Base-by-base conservation (phyloP, 805 yeast genomes). In the Wickerhamomyces ciferrii region DNA sequence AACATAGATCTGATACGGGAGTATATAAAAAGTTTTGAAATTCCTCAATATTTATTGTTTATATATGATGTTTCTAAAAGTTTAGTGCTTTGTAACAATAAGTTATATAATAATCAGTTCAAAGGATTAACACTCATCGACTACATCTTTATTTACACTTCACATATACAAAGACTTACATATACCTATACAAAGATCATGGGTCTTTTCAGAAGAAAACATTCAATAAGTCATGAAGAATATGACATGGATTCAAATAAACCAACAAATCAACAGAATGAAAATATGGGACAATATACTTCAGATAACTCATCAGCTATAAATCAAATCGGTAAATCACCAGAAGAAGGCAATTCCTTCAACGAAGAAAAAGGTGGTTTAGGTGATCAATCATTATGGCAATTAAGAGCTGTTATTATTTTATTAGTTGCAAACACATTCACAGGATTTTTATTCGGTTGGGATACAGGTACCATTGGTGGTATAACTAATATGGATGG, bases 391-490 rank as follows among this genome's bases (percentile, higher is more conserved):
- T 34, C 37, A 18, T 7, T 34, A 4, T 34, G 37, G 37, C 37
- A 34, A 18, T 18, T 34, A 34, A 34, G n/a, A 34, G 5, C 37
- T 34, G 37, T 34, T 7, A 18, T 34, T 2, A 18, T 34, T 8
- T 15, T 34, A 13, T 58, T 60, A 42, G 15, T 72, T 17, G 55
- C 76, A 45, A 75, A 79, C 46, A 83, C 87, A 15, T 82, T 83
- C 51, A 83, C 85, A 59, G 89, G 88, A 43, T 81, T 78, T 56
- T 80, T 82, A 39, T 83, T 80, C 58, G 90, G 90, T 50, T 83
- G 83, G 75, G 90, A 83, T 69, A 83, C 87, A 43, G 90, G 89
- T 69, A 82, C 89, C 53, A 78, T 83, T 63, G 81, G 86, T 38
- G 88, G 88, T 54, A 79, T 83, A 57, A 79, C 82, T 43, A 78